Evolutionary conservation across 2,329 filamentous ascomycete genomes (phyloP).

Genomic region (Fonsecaea monophora): DNA sequence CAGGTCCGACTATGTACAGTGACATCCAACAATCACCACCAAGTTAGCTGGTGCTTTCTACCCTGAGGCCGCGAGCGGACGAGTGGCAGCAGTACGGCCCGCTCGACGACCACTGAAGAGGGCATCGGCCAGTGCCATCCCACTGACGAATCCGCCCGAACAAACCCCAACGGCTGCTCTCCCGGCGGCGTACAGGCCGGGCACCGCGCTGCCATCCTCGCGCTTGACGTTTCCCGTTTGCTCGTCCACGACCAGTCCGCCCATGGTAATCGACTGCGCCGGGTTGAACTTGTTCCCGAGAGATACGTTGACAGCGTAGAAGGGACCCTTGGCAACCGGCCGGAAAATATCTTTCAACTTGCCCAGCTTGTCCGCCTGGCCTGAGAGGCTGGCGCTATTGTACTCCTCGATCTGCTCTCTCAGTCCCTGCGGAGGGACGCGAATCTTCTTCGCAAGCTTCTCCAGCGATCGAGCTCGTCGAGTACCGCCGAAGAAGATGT

Average conservation of each 20-base stretch:
- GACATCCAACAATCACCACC: not conserved
- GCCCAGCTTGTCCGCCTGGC: conserved; percentile 3
- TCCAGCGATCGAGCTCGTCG: conserved; percentile 9
- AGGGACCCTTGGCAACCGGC: conserved; percentile 3
- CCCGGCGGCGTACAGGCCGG: conserved; percentile 6
- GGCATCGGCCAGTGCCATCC: conserved; percentile 7
- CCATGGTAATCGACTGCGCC: conserved; percentile 6
- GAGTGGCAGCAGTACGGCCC: conserved; percentile 1
- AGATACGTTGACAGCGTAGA: conserved; percentile 7
- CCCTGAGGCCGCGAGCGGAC: conserved; percentile 1
- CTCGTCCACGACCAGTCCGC: conserved; percentile 6
- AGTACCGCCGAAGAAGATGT: conserved; percentile 6
- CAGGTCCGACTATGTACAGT: conserved; percentile 1
- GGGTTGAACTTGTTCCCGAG: conserved; percentile 5
- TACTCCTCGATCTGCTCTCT: conserved; percentile 9
- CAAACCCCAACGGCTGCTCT: conserved; percentile 3
- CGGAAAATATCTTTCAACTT: conserved; percentile 3
- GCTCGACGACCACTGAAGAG: conserved; percentile 8
- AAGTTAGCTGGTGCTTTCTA: conserved; percentile 5
- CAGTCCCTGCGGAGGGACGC: conserved; percentile 3
- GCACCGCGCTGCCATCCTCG: conserved; percentile 3
- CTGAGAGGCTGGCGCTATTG: not conserved
- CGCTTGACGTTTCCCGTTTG: conserved; percentile 2
- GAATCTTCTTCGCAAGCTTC: conserved; percentile 13
- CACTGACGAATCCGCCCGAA: conserved; percentile 7